These are phyloP conservation scores for Suhomyces atakaporum DNA, from an alignment of 1,139 yeast species.

Conservation along the genomic window DNA sequence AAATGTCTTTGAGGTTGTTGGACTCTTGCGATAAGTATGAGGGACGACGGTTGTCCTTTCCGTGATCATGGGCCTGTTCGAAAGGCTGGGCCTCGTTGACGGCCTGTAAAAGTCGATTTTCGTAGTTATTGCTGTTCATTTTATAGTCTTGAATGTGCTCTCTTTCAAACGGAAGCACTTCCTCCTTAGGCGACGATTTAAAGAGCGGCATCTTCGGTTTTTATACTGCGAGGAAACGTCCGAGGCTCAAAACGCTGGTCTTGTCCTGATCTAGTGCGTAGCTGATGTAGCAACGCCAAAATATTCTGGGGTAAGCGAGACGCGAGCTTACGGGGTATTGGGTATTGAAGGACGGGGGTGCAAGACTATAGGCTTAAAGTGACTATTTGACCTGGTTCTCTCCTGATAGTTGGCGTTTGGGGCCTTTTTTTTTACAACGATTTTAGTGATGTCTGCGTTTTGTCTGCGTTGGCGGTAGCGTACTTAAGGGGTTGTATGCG, in stretches of 20 bases:
- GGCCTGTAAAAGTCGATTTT: constrained; percentile 70
- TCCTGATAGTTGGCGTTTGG: too few relatives aligned
- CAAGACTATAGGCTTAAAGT: too few relatives aligned
- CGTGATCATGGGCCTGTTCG: constrained; percentile 64
- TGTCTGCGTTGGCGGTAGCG: not conserved
- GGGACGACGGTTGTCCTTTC: constrained; percentile 34
- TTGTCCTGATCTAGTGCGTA: too few relatives aligned
- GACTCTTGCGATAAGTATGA: constrained; percentile 27
- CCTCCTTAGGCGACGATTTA: constrained; percentile 3
- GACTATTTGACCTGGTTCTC: too few relatives aligned
- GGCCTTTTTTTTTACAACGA: too few relatives aligned
- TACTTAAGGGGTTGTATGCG: constrained; percentile 9
- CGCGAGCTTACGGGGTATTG: too few relatives aligned
- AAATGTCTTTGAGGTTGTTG: constrained; percentile 67
- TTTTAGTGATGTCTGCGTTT: not conserved
- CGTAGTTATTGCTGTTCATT: constrained; percentile 63
- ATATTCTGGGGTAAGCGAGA: too few relatives aligned
- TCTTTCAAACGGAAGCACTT: constrained; percentile 9
- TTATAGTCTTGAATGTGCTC: constrained; percentile 37
- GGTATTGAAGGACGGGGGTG: too few relatives aligned
- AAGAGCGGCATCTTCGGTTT: constrained; percentile 12
- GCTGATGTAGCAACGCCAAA: too few relatives aligned
- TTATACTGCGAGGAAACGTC: constrained; percentile 7
- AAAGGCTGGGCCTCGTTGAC: constrained; percentile 96
- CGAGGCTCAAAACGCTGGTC: constrained; percentile 12